Evolutionary conservation across 495 filamentous ascomycete species (phyloP).

Genomic region (Xylaria intraflava): DNA sequence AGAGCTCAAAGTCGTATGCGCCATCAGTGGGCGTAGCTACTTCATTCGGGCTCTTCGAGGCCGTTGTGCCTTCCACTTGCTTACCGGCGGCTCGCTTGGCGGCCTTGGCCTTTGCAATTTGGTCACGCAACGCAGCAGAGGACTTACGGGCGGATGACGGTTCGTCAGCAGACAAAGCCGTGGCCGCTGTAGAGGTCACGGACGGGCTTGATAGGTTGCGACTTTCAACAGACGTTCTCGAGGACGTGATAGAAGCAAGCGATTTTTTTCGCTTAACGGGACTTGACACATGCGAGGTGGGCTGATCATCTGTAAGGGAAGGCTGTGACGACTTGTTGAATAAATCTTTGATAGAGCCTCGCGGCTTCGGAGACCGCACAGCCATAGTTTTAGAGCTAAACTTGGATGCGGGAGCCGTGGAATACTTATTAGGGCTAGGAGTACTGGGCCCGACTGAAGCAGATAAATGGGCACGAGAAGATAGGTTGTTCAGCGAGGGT

Average conservation of each 20-base stretch:
- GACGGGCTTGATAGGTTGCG: constrained; percentile 32
- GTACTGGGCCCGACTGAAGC: constrained; percentile 23
- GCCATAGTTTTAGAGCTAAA: constrained; percentile 46
- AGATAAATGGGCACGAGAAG: constrained; percentile 21
- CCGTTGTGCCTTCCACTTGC: constrained; percentile 27
- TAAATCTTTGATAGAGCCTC: constrained; percentile 49
- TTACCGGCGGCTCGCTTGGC: constrained; percentile 57
- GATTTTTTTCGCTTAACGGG: constrained; percentile 32
- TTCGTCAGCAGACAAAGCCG: constrained; percentile 32
- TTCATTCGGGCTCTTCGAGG: constrained; percentile 33
- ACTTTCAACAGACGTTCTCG: constrained; percentile 43
- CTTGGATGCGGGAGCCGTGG: constrained; percentile 25
- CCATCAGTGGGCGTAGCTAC: constrained; percentile 41
- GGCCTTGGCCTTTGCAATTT: constrained; percentile 90
- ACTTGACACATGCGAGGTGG: constrained; percentile 18
- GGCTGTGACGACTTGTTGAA: constrained; percentile 48
- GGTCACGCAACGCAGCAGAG: constrained; percentile 76
- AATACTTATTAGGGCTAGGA: constrained; percentile 38
- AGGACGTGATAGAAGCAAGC: constrained; percentile 39
- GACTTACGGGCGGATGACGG: constrained; percentile 49
- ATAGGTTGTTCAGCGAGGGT: constrained; percentile 14
- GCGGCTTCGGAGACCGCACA: constrained; percentile 43
- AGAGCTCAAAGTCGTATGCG: constrained; percentile 49
- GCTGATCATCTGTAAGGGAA: constrained; percentile 31
- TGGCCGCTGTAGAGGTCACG: constrained; percentile 33